phyloP scores from a whole-genome alignment of 2,329 filamentous ascomycete genomes.

The Xylariales sp. region DNA sequence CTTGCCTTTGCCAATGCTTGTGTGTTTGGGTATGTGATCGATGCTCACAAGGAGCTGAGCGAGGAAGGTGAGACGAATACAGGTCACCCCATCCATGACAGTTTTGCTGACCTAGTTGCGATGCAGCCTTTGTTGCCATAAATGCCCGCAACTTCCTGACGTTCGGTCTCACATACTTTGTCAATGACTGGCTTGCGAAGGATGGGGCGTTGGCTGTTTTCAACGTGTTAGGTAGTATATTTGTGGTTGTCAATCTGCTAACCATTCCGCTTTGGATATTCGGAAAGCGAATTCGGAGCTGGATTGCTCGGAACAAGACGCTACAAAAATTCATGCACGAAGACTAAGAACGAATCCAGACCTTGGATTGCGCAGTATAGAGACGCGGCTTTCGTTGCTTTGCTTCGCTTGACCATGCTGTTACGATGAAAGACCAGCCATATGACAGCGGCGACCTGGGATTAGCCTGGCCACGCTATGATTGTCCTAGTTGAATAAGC shows the following conservation, averaged over 20 bases:
- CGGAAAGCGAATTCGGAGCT: slow-evolving; percentile 40
- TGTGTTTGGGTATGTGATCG: slow-evolving; percentile 47
- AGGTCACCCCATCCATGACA: not conserved
- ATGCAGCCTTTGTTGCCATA: slow-evolving; percentile 43
- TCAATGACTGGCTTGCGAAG: slow-evolving; percentile 33
- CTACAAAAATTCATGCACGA: slow-evolving; percentile 7
- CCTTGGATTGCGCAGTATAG: no score
- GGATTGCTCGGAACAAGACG: slow-evolving; percentile 34
- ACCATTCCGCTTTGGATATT: slow-evolving; percentile 46
- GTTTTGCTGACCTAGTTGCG: slow-evolving; percentile 1
- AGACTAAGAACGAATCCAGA: no score
- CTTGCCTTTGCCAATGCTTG: slow-evolving; percentile 41
- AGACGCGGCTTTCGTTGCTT: no score
- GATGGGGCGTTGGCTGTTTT: slow-evolving; percentile 33
- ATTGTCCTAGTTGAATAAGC: no score
- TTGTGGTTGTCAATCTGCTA: slow-evolving; percentile 38
- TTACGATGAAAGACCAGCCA: no score
- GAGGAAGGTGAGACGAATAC: slow-evolving; percentile 31
- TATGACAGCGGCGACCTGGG: no score
- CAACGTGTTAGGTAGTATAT: slow-evolving; percentile 34
- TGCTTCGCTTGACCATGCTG: no score
- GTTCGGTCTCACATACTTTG: slow-evolving; percentile 41
- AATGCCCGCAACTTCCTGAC: slow-evolving; percentile 44
- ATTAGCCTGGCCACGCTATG: no score
- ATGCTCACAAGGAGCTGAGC: slow-evolving; percentile 39